Conservation (phyloP, 2,329 filamentous ascomycete species). For the Hypoxylon sp. region DNA sequence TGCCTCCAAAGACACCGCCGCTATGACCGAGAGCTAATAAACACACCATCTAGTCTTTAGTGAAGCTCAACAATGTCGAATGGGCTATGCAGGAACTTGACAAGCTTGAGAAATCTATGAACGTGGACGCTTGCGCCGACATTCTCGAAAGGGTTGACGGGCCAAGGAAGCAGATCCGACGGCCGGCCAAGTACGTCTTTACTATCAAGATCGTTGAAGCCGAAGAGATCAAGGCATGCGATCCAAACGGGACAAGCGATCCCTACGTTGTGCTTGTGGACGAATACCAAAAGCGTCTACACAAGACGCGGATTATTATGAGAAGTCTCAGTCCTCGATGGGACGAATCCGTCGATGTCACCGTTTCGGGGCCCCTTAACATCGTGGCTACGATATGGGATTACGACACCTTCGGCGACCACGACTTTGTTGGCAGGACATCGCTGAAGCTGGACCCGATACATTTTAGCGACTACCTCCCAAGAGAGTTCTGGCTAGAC, state of each 20-base stretch:
- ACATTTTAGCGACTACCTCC: conserved; percentile 95
- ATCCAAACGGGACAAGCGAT: conserved; percentile 92
- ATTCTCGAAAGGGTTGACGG: conserved; percentile 79
- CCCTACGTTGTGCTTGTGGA: conserved; percentile 97
- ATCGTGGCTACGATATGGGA: conserved; percentile 98
- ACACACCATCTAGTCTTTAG: conserved; percentile 74
- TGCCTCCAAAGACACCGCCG: conserved; percentile 41
- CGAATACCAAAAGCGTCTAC: conserved; percentile 95
- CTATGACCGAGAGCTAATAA: conserved; percentile 41
- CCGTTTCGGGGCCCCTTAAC: conserved; percentile 88
- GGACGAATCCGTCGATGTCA: conserved; percentile 97
- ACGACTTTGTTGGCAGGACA: conserved; percentile 97
- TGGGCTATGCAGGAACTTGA: conserved; percentile 93
- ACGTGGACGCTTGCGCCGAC: conserved; percentile 88
- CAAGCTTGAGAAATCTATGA: conserved; percentile 86
- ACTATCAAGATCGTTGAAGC: conserved; percentile 99
- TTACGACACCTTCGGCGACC: conserved; percentile 95
- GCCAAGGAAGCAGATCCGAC: conserved; percentile 68
- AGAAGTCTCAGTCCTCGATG: conserved; percentile 91
- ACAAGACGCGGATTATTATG: conserved; percentile 93
- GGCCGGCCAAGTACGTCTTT: conserved; percentile 90
- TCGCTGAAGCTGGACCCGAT: conserved; percentile 97
- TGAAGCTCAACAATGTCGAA: conserved; percentile 97
- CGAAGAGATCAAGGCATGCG: conserved; percentile 97
- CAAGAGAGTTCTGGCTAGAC: conserved; percentile 96